phyloP scores from a whole-genome alignment of 768 basidiomycete species.

The Cystofilobasidium capitatum region DNA sequence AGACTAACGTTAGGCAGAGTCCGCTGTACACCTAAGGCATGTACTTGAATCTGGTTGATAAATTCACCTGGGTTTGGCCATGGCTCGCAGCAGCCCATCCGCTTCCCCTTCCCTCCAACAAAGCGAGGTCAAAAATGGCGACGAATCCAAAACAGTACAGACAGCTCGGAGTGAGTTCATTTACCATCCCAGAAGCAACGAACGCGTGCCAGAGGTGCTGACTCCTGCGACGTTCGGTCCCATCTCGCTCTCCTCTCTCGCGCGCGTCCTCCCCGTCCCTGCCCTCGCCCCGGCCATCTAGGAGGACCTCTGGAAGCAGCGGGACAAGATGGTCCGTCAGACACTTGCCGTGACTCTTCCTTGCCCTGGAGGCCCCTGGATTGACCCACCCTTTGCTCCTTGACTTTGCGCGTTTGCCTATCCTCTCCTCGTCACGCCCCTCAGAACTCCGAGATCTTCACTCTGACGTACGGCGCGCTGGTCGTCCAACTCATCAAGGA shows the following conservation, averaged over 20 bases:
- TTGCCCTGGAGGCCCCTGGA: neutral
- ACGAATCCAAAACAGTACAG: slow-evolving; percentile 39
- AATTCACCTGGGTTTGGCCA: no score
- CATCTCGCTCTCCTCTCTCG: no score
- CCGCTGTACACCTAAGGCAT: no score
- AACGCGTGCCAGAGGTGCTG: neutral
- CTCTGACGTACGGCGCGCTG: slow-evolving; percentile 90
- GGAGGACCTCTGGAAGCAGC: slow-evolving; percentile 91
- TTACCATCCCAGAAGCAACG: neutral
- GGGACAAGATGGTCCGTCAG: slow-evolving; percentile 93
- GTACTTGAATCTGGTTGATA: no score
- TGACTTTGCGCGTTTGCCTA: neutral
- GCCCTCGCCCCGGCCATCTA: slow-evolving; percentile 12
- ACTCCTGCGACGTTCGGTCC: neutral
- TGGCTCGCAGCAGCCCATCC: no score
- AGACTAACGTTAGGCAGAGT: no score
- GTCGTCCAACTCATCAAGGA: slow-evolving; percentile 98
- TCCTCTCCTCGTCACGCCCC: neutral
- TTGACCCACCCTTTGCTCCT: neutral
- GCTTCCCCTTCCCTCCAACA: no score
- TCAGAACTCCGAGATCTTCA: slow-evolving; percentile 94
- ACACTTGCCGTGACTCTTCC: slow-evolving; percentile 18
- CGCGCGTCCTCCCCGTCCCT: no score
- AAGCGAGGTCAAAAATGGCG: no score
- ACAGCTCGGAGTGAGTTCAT: slow-evolving; percentile 37